phyloP scores from a whole-genome alignment of 2,329 filamentous ascomycete species.

The Clarireedia sp. region DNA sequence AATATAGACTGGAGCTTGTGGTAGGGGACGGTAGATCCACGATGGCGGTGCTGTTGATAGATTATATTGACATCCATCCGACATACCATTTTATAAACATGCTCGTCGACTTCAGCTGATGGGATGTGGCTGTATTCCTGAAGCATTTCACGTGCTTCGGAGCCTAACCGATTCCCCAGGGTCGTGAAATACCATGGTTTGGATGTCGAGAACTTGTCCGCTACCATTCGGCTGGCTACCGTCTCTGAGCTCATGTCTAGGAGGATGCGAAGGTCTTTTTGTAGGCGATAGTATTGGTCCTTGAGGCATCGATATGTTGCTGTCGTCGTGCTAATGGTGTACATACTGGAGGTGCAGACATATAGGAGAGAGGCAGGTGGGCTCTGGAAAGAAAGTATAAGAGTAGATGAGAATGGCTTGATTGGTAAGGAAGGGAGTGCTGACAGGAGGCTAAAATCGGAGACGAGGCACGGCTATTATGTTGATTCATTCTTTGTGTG shows the following conservation, averaged over 20 bases:
- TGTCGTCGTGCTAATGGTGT: background rate
- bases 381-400: background rate
- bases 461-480: too few relatives aligned
- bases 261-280: background rate
- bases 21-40: too few relatives aligned
- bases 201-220: background rate
- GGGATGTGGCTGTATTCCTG: constrained; percentile 18
- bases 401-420: background rate
- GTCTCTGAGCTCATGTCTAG: background rate
- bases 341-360: too few relatives aligned
- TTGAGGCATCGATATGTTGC: background rate
- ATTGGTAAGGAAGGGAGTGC: background rate
- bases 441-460: background rate
- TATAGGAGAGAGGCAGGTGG: too few relatives aligned
- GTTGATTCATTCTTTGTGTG: too few relatives aligned
- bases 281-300: background rate
- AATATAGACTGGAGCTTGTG: background rate
- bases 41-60: background rate
- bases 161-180: background rate
- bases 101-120: constrained; percentile 12
- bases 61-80: background rate
- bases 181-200: constrained; percentile 6
- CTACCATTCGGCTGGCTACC: background rate
- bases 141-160: constrained; percentile 13
- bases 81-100: constrained; percentile 16